Percentiles rank a stretch among this genome's conserved stretches.
phyloP scores from a whole-genome alignment of 352 stramenopile genomes.

The Hyaloperonospora brassicae region DNA sequence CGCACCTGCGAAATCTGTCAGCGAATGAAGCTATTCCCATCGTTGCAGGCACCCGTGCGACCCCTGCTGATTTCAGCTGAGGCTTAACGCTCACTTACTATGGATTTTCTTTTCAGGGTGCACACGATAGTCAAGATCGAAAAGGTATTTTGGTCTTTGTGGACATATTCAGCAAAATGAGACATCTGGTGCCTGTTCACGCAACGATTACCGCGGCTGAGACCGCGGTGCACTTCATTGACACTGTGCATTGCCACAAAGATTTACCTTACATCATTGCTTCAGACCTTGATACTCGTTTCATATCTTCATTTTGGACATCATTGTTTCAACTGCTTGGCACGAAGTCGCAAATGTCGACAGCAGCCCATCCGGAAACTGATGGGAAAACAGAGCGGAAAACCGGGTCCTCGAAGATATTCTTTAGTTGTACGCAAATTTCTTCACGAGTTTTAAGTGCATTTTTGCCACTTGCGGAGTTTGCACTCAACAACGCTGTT shows the following conservation, averaged over 20 bases:
- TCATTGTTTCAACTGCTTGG: neutral
- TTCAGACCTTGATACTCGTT: neutral
- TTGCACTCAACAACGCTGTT: neutral
- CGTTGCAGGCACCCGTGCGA: too few relatives aligned
- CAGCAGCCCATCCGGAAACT: constrained; percentile 1
- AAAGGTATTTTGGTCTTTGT: neutral
- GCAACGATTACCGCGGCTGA: neutral
- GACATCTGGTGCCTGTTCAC: neutral
- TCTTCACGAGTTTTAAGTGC: neutral
- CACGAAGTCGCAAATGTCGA: constrained; percentile 3
- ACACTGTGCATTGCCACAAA: neutral
- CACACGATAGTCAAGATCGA: too few relatives aligned
- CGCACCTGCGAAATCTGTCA: too few relatives aligned
- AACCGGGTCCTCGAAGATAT: neutral
- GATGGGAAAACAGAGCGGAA: constrained; percentile 2
- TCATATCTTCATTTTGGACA: neutral
- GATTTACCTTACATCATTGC: neutral
- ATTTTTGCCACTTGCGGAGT: neutral
- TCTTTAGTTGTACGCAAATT: neutral
- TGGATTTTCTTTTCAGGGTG: too few relatives aligned
- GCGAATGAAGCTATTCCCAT: too few relatives aligned
- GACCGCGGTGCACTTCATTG: neutral
- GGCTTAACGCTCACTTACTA: too few relatives aligned
- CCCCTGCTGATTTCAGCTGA: too few relatives aligned
- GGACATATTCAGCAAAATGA: constrained; percentile 1